Base-by-base conservation (phyloP, 2,329 filamentous ascomycete species). In the Fusarium udum region DNA sequence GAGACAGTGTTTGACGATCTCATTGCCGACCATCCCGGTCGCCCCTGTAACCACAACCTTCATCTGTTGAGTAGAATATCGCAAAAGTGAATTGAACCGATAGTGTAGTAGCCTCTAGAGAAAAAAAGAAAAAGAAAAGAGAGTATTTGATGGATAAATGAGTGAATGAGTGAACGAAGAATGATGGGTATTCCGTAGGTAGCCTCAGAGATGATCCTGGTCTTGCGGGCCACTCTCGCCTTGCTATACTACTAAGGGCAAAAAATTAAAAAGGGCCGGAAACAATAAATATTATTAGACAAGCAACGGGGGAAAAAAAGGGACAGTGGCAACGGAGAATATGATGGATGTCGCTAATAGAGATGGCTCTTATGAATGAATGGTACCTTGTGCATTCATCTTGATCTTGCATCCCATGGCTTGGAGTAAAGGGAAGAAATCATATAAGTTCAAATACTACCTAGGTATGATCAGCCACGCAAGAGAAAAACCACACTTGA, bases 21-120 rank as follows among this genome's bases (percentile, higher is more conserved):
- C 86, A 36, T 81, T 76, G 62, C 89, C 90, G 63, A 90, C 84
- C 74, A 86, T 85, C 71, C 90, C 89, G n/a, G 88, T 91, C 28
- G 83, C 83, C 53, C 89, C 89, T 12, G 87, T 85, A 40, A 92
- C 81, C 66, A 92, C 86, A 74, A 91, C 82, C 77, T 91, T 90
- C 89, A 91, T 73, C 43, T 36, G 43, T 36, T 46, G 64, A 61
- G 16, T n/a, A 32, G 34, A 49, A 14, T 45, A n/a, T 42, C n/a
- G 7, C n/a, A 52, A 48, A n/a, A 52, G 40, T n/a, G 28, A 14
- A 22, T 24, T 16, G 42, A 37, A 22, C 22, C 9, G 4, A 43
- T 28, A 28, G 28, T 34, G 48, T n/a, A 32, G 14, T 22, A 15
- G 9, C 34, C 22, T 31, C 45, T 3, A 16, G 22, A 37, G 18